Base-by-base conservation (phyloP, 2,329 filamentous ascomycete species). In the Colletotrichum lindemuthianum region DNA sequence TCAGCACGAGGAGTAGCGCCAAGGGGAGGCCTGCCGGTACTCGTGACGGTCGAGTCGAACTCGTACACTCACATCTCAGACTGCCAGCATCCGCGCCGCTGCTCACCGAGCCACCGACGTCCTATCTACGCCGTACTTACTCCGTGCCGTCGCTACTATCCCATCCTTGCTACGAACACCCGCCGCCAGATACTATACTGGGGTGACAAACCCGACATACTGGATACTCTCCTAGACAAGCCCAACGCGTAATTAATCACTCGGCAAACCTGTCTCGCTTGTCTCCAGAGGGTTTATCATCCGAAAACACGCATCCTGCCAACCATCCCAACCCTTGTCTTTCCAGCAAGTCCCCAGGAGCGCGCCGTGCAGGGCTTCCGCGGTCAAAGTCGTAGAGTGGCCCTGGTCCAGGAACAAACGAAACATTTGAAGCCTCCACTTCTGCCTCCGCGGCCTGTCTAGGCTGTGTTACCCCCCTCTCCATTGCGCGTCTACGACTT, bases 351-450 rank as follows among this genome's bases (percentile, higher is more conserved):
- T 66, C 59, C 53, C 63, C 47, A 40, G 59, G 36, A 39, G 63
- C 48, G 63, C 63, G 52, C 63, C 63, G 63, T 66, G 63, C 63
- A 66, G 59, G 63, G 53, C 60, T 37, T 63, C 50, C 50, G 47
- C 44, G 32, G 55, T 53, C 48, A 49, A n/a, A 52, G 63, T 65
- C 63, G 58, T 59, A 63, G 58, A 47, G 48, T 53, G 59, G 47
- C 16, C 59, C 33, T 44, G 43, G 48, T 58, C 59, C 59, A 64
- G 59, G 54, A 59, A 39, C 48, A 66, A 64, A 66, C 59, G 63
- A 58, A 63, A 58, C 48, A 63, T 52, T 63, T 59, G 53, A 54
- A 58, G 43, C 59, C 59, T 59, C 63, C 59, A 59, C 60, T 63
- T 54, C 48, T 43, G 52, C 59, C 37, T 52, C 43, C 48, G 39